A percentile compares a stretch with the other conserved stretches of the same genome.
phyloP scores from a whole-genome alignment of 1,284 basidiomycete genomes.

The Sphaerobolus stellatus region DNA sequence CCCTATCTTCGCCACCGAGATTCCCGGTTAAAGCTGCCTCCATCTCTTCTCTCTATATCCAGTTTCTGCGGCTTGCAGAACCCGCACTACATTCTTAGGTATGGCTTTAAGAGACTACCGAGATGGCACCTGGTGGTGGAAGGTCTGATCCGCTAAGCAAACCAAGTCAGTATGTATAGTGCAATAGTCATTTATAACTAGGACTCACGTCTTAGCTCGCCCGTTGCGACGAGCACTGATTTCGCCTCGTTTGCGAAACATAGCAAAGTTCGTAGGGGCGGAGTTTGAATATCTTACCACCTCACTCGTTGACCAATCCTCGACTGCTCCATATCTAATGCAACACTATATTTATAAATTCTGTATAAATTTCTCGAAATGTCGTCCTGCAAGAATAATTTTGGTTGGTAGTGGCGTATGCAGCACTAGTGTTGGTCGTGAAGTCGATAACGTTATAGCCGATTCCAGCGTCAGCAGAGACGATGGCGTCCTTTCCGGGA shows the following conservation, averaged over 20 bases:
- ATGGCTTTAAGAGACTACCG: constrained; percentile 52
- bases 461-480: no score
- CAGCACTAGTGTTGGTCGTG: no score
- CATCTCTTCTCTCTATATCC: constrained; percentile 55
- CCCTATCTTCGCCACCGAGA: constrained; percentile 23
- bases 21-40: constrained; percentile 35
- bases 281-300: no score
- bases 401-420: no score
- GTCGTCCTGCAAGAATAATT: no score
- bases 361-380: no score
- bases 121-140: constrained; percentile 40
- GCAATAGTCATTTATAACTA: constrained; percentile 7
- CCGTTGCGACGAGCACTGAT: constrained; percentile 44
- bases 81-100: constrained; percentile 63
- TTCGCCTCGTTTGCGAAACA: constrained; percentile 69
- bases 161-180: background rate
- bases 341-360: no score
- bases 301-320: no score
- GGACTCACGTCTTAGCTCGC: constrained; percentile 40
- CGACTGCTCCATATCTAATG: no score
- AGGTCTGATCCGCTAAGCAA: constrained; percentile 32
- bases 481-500: no score
- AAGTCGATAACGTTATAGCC: no score
- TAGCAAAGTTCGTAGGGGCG: no score
- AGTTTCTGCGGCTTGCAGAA: constrained; percentile 60